Percentiles rank a stretch among this genome's conserved stretches.
Conservation (phyloP, 2,329 filamentous ascomycete species). For the Gnomoniopsis sp. region DNA sequence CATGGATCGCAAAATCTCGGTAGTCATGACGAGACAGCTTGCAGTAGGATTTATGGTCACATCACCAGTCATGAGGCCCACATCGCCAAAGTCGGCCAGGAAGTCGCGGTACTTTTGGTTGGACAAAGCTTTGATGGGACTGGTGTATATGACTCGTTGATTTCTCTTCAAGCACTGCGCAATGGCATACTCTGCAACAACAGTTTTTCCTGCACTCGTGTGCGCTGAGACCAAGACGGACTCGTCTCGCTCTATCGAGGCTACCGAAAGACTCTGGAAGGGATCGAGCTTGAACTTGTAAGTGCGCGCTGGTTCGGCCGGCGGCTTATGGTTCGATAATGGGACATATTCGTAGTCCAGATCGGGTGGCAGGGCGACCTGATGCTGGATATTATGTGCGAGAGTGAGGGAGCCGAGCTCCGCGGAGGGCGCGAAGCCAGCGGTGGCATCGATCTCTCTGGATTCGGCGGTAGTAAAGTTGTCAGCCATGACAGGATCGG, state of each 20-base stretch:
- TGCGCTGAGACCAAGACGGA: slow-evolving; percentile 96
- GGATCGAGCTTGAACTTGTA: slow-evolving; percentile 94
- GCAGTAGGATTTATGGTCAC: slow-evolving; percentile 99
- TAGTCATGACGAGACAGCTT: slow-evolving; percentile 98
- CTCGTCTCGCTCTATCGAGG: slow-evolving; percentile 93
- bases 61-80: slow-evolving; percentile 97
- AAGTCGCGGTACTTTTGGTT: slow-evolving; percentile 99
- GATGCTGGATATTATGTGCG: slow-evolving; percentile 97
- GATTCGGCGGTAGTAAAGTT: slow-evolving; percentile 94
- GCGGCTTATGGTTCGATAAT: slow-evolving; percentile 92
- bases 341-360: slow-evolving; percentile 92
- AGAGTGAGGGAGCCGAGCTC: slow-evolving; percentile 73
- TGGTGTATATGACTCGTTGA: slow-evolving; percentile 98
- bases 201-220: slow-evolving; percentile 96
- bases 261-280: slow-evolving; percentile 92
- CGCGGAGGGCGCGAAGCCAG: slow-evolving; percentile 59
- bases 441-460: slow-evolving; percentile 78
- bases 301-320: slow-evolving; percentile 75
- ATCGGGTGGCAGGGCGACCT: slow-evolving; percentile 90
- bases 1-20: slow-evolving; percentile 98
- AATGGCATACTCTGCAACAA: slow-evolving; percentile 97
- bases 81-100: slow-evolving; percentile 90
- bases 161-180: slow-evolving; percentile 96
- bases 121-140: slow-evolving; percentile 96
- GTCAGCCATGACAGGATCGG: slow-evolving; percentile 83